These are phyloP conservation scores for Globisporangium heterothallicum DNA, from an alignment of 352 stramenopile species.

Conservation along the genomic window DNA sequence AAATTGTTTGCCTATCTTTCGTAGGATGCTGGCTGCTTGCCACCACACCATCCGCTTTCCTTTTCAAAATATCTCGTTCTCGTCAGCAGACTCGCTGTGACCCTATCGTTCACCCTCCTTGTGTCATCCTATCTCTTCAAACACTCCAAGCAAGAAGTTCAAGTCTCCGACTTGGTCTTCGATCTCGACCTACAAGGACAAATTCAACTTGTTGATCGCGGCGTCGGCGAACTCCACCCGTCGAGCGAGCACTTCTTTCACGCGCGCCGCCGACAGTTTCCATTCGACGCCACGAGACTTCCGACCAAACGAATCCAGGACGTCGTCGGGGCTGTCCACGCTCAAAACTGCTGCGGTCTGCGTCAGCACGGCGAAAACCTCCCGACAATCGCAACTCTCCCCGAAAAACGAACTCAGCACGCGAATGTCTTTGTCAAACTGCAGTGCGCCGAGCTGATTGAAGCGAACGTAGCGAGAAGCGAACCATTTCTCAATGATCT, in stretches of 20 bases:
- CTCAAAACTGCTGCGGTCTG: slow-evolving; percentile 71
- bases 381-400: slow-evolving; percentile 42
- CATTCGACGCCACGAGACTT: slow-evolving; percentile 59
- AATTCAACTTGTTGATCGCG: slow-evolving; percentile 54
- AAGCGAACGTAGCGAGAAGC: slow-evolving; percentile 44
- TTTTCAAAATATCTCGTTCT: too few relatives aligned
- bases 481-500: slow-evolving; percentile 67
- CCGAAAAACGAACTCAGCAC: slow-evolving; percentile 64
- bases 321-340: slow-evolving; percentile 66
- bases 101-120: too few relatives aligned
- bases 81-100: too few relatives aligned
- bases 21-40: too few relatives aligned
- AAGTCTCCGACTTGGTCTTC: too few relatives aligned
- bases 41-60: too few relatives aligned
- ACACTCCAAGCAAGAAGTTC: too few relatives aligned
- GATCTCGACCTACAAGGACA: slow-evolving; percentile 17
- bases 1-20: too few relatives aligned
- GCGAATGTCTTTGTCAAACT: slow-evolving; percentile 85
- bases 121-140: too few relatives aligned
- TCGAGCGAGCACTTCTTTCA: slow-evolving; percentile 70
- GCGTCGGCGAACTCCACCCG: slow-evolving; percentile 74
- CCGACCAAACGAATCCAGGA: slow-evolving; percentile 70
- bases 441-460: slow-evolving; percentile 77
- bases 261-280: slow-evolving; percentile 54
- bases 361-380: slow-evolving; percentile 49